These are phyloP conservation scores for Fusarium sp. DNA, from an alignment of 2,329 filamentous ascomycete species.

Conservation along the genomic window DNA sequence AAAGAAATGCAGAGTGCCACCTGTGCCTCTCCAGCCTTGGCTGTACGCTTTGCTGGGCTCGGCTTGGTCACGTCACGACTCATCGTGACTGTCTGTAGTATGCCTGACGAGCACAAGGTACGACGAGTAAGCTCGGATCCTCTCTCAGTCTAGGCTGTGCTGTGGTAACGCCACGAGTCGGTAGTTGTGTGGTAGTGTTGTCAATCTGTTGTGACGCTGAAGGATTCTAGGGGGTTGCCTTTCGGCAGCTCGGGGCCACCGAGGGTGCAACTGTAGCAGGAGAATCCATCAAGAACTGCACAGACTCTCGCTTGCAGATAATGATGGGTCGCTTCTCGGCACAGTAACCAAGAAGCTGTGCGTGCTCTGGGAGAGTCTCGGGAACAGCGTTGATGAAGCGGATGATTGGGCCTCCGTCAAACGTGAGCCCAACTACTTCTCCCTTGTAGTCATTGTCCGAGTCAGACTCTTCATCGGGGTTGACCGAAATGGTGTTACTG, in stretches of 20 bases:
- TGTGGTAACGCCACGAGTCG: slow-evolving; percentile 15
- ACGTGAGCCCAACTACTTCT: slow-evolving; percentile 59
- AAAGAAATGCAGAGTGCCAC: not conserved
- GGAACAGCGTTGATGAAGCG: slow-evolving; percentile 54
- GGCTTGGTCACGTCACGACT: not conserved
- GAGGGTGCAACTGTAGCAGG: slow-evolving; percentile 19
- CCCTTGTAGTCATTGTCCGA: slow-evolving; percentile 49
- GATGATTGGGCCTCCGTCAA: slow-evolving; percentile 61
- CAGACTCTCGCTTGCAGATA: slow-evolving; percentile 51
- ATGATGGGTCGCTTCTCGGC: slow-evolving; percentile 53
- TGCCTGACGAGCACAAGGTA: not conserved
- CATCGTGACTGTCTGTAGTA: not conserved
- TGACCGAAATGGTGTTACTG: slow-evolving; percentile 54
- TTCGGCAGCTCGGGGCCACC: slow-evolving; percentile 22
- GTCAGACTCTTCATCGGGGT: slow-evolving; percentile 50
- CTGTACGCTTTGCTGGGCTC: not conserved
- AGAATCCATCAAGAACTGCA: slow-evolving; percentile 48
- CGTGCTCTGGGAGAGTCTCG: slow-evolving; percentile 47
- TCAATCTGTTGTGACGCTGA: not conserved
- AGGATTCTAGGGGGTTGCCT: slow-evolving; percentile 8
- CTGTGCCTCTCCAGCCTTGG: not conserved
- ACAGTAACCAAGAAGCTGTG: slow-evolving; percentile 54
- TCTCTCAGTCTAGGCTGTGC: not conserved
- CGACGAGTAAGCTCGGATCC: not conserved
- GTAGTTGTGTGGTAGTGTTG: not conserved